These are phyloP conservation scores for Fraxinus xanthoxyloides DNA, from an alignment of 305 asterid species.

Conservation along the genomic window DNA sequence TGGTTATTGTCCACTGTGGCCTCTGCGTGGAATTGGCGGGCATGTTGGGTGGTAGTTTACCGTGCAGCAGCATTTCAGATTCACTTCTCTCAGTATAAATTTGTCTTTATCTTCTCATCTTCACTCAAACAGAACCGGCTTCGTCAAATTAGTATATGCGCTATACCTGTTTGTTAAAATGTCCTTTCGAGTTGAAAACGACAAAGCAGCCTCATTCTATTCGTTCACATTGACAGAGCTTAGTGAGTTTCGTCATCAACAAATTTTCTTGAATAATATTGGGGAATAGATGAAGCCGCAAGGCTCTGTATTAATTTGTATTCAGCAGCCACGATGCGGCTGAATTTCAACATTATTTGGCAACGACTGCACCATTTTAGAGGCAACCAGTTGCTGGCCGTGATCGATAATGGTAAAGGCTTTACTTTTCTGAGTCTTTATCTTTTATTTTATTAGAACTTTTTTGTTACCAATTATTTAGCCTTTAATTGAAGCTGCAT, in stretches of 20 bases:
- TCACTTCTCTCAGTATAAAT: background rate
- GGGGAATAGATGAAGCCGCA: background rate
- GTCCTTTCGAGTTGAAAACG: slow-evolving; percentile 14
- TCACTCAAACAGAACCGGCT: background rate
- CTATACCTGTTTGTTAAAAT: slow-evolving; percentile 32
- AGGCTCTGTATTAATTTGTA: slow-evolving; percentile 14
- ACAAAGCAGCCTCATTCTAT: background rate
- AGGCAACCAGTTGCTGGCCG: slow-evolving; percentile 13
- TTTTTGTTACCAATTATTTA: background rate
- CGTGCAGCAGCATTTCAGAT: background rate
- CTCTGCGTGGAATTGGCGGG: background rate
- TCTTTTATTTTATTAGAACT: background rate
- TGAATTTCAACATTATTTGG: slow-evolving; percentile 22
- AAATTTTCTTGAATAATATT: slow-evolving; percentile 15
- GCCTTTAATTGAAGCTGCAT: background rate
- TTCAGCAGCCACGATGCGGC: slow-evolving; percentile 27
- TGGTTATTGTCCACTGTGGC: background rate
- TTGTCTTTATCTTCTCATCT: background rate
- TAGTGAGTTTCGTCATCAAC: background rate
- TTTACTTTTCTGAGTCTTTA: background rate
- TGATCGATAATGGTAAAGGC: slow-evolving; percentile 20
- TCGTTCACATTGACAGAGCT: slow-evolving; percentile 9
- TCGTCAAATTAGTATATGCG: background rate
- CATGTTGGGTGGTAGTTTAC: background rate
- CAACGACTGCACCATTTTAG: slow-evolving; percentile 21